Percentiles rank a stretch among this genome's conserved stretches.
These are phyloP conservation scores for Sarocladiaceae sp. DNA, from an alignment of 2,329 filamentous ascomycete species.

Conservation along the genomic window DNA sequence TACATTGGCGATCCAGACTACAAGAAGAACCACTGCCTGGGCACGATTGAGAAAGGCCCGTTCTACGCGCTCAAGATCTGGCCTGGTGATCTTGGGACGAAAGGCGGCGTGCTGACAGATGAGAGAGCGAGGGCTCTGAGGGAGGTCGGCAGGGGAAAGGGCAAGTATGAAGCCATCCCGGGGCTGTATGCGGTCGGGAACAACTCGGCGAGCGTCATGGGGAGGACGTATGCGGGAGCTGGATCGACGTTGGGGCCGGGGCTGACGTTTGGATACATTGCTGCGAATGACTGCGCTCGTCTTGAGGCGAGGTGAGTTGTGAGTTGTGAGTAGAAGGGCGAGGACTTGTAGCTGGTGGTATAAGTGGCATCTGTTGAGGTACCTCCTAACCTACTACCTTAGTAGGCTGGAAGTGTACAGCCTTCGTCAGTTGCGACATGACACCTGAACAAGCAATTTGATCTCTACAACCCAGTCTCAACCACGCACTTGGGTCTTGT, in stretches of 20 bases:
- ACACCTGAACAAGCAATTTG: no score
- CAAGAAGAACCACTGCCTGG: slow-evolving; percentile 24
- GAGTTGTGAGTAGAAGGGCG: no score
- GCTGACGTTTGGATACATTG: slow-evolving; percentile 28
- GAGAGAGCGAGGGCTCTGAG: slow-evolving; percentile 21
- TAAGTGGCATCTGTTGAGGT: no score
- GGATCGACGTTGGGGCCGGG: slow-evolving; percentile 29
- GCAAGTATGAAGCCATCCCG: slow-evolving; percentile 13
- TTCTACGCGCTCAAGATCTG: slow-evolving; percentile 24
- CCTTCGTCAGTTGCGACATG: neutral
- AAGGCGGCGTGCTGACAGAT: slow-evolving; percentile 29
- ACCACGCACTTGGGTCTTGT: neutral
- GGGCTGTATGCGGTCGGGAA: slow-evolving; percentile 30
- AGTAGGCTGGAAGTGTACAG: no score
- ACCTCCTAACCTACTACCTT: neutral
- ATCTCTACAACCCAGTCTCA: neutral
- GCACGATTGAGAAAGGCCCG: slow-evolving; percentile 9
- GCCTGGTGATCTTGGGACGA: slow-evolving; percentile 31
- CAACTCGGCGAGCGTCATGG: slow-evolving; percentile 27
- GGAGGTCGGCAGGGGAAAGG: slow-evolving; percentile 12
- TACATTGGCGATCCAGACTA: slow-evolving; percentile 25
- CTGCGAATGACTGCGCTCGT: slow-evolving; percentile 12
- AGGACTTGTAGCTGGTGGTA: no score
- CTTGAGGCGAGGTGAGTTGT: no score
- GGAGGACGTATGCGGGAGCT: slow-evolving; percentile 25